Evolutionary conservation across 2,329 filamentous ascomycete genomes (phyloP).

Genomic region (Fusarium sp.): DNA sequence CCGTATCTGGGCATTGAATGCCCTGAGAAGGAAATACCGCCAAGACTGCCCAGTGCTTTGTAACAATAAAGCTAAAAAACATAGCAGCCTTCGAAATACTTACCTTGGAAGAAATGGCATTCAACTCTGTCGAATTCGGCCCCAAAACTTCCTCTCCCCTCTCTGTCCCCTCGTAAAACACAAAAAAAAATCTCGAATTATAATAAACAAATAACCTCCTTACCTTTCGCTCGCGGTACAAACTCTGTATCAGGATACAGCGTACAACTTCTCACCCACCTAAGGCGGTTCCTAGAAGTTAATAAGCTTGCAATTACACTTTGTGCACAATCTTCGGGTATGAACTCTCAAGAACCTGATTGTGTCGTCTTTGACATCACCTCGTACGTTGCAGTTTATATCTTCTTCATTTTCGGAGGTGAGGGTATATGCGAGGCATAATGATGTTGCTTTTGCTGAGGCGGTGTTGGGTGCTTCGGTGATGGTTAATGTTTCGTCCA

Average conservation of each 20-base stretch:
- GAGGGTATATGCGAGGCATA: neutral
- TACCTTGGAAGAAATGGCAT: neutral
- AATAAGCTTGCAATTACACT: conserved; percentile 1
- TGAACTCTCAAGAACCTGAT: neutral
- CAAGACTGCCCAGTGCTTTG: too few species aligned
- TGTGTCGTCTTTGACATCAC: neutral
- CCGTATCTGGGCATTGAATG: too few species aligned
- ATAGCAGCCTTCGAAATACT: too few species aligned
- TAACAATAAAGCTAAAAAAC: neutral
- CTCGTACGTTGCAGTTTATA: neutral
- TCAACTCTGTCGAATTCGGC: conserved; percentile 11
- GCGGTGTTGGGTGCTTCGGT: neutral
- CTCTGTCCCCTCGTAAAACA: neutral
- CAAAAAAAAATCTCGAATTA: conserved; percentile 5
- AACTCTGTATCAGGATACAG: conserved; percentile 5
- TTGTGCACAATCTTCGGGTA: conserved; percentile 3
- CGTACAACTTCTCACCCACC: neutral
- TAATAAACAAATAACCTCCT: neutral
- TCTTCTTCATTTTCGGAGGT: neutral
- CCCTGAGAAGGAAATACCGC: too few species aligned
- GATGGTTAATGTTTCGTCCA: neutral
- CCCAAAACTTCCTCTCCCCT: neutral
- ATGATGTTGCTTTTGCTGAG: neutral
- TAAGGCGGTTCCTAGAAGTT: neutral
- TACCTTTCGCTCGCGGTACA: neutral